phyloP scores from a whole-genome alignment of 2,329 filamentous ascomycete species.

The Ophiostoma himal-ulmi region DNA sequence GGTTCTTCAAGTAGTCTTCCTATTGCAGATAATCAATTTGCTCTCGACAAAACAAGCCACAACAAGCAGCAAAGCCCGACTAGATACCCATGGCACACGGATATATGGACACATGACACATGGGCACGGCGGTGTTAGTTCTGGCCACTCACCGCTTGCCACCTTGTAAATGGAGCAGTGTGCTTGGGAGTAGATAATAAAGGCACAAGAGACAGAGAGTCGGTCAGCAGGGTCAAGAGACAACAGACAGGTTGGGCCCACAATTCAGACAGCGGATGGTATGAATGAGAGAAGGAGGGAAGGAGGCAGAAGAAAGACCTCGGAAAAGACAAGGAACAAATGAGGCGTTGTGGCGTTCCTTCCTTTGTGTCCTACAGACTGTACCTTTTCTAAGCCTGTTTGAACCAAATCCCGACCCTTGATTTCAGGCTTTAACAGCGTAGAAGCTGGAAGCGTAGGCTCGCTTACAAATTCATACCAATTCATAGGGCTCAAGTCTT shows the following conservation, averaged over 20 bases:
- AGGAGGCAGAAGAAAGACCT: background rate
- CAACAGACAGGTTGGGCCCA: background rate
- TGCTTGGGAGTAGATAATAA: background rate
- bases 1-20: background rate
- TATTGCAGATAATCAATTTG: background rate
- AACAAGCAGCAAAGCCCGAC: background rate
- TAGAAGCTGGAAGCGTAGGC: too few relatives aligned
- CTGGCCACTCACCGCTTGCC: slow-evolving; percentile 9
- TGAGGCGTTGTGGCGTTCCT: background rate
- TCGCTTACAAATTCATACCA: too few relatives aligned
- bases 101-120: background rate
- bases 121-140: background rate
- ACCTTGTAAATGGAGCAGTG: background rate
- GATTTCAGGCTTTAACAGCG: too few relatives aligned
- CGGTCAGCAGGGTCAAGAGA: background rate
- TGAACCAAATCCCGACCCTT: background rate
- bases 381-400: background rate
- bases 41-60: background rate
- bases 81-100: background rate
- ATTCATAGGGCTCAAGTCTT: background rate
- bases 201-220: background rate
- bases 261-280: background rate
- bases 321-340: background rate
- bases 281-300: background rate
- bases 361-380: background rate